These are phyloP conservation scores for Cubamyces sp. DNA, from an alignment of 768 basidiomycete species.

Conservation along the genomic window DNA sequence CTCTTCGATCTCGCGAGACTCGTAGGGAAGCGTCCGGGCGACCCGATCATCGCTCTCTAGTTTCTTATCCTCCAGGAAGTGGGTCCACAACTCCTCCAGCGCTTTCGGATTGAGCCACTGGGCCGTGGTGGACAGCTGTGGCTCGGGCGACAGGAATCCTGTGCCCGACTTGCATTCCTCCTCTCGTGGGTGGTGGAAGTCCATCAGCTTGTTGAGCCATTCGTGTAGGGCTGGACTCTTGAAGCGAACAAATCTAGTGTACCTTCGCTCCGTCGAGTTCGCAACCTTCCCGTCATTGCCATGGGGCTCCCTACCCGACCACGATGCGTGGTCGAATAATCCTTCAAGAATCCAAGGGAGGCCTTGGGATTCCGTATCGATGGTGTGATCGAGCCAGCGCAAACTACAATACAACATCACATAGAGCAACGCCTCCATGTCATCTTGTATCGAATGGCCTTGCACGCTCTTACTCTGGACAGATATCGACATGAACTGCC, in stretches of 20 bases:
- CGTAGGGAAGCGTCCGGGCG: too few relatives aligned
- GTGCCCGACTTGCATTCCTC: too few relatives aligned
- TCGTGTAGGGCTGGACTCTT: not conserved
- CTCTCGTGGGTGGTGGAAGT: not conserved
- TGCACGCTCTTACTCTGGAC: too few relatives aligned
- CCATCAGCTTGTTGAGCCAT: not conserved
- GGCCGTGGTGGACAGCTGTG: too few relatives aligned
- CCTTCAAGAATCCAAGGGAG: not conserved
- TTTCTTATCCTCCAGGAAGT: too few relatives aligned
- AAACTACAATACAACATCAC: conserved; percentile 1
- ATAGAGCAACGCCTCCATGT: conserved; percentile 19
- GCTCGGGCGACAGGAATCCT: too few relatives aligned
- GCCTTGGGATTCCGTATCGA: not conserved
- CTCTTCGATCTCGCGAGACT: too few relatives aligned
- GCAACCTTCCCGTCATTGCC: not conserved
- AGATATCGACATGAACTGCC: conserved; percentile 5
- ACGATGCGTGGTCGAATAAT: not conserved
- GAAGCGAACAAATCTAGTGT: not conserved
- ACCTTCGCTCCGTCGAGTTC: not conserved
- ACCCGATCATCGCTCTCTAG: too few relatives aligned
- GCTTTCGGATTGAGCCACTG: too few relatives aligned
- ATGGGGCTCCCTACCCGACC: not conserved
- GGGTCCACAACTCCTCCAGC: too few relatives aligned
- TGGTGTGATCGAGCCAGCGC: not conserved
- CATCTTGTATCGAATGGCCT: conserved; percentile 2